Evolutionary conservation across 2,329 filamentous ascomycete species (phyloP).

Genomic region (Dendryphion nanum): DNA sequence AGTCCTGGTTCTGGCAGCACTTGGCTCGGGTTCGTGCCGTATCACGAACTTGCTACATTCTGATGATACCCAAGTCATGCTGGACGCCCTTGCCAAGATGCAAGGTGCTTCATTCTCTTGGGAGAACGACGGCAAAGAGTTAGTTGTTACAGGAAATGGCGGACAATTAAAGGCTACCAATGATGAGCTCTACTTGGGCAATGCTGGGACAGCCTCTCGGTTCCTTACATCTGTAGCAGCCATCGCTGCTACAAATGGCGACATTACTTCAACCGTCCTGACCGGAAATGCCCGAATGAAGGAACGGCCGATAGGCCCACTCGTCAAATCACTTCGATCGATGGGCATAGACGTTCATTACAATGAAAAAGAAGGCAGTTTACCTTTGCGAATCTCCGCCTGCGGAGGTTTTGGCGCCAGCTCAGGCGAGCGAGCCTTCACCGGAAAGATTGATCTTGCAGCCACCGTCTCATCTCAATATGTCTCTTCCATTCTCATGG

Average conservation of each 20-base stretch:
- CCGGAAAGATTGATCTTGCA: constrained; percentile 85
- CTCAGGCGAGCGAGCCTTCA: constrained; percentile 57
- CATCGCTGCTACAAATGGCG: constrained; percentile 66
- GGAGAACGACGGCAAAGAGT: constrained; percentile 90
- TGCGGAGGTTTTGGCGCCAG: constrained; percentile 61
- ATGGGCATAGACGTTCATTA: constrained; percentile 91
- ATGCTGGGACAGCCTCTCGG: constrained; percentile 91
- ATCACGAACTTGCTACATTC: constrained; percentile 94
- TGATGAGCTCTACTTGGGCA: constrained; percentile 85
- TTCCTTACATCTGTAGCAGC: constrained; percentile 92
- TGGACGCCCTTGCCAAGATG: constrained; percentile 82
- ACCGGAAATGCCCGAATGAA: constrained; percentile 98
- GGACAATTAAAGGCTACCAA: constrained; percentile 75
- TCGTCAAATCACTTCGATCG: constrained; percentile 82
- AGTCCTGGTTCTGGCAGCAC: constrained; percentile 87
- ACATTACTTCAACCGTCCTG: constrained; percentile 69
- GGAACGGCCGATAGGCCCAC: constrained; percentile 84
- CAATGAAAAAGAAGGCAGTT: constrained; percentile 75
- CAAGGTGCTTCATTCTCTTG: constrained; percentile 86
- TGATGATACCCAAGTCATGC: constrained; percentile 96
- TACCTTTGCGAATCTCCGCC: constrained; percentile 80
- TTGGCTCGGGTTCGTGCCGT: constrained; percentile 80
- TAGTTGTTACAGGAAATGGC: constrained; percentile 89
- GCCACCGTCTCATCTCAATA: constrained; percentile 99
- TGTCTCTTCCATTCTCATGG: constrained; percentile 95